Percentiles rank a stretch among this genome's conserved stretches.
phyloP scores from a whole-genome alignment of 2,329 filamentous ascomycete genomes.

The Cryphonectria japonica region DNA sequence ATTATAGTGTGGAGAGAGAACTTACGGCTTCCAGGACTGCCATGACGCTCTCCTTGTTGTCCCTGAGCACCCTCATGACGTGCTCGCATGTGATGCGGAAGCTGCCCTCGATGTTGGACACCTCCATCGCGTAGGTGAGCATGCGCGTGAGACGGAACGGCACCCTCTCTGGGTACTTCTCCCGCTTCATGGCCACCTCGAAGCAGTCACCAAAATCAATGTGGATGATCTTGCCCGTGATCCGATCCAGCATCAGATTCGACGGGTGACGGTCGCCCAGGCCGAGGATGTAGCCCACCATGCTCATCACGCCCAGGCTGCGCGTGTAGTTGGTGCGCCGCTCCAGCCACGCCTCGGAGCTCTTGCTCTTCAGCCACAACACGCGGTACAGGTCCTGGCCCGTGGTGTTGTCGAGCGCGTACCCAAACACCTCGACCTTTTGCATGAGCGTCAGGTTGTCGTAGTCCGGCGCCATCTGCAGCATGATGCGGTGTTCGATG shows the following conservation, averaged over 20 bases:
- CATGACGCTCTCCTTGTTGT: slow-evolving; percentile 99
- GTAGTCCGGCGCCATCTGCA: slow-evolving; percentile 99
- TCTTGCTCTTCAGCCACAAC: slow-evolving; percentile 98
- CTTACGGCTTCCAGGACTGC: slow-evolving; percentile 95
- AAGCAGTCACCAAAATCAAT: slow-evolving; percentile 99
- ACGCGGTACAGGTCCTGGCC: slow-evolving; percentile 98
- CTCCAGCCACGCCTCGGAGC: slow-evolving; percentile 96
- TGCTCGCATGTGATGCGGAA: slow-evolving; percentile 98
- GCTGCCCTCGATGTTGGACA: slow-evolving; percentile 98
- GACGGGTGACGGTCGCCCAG: slow-evolving; percentile 96
- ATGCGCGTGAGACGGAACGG: slow-evolving; percentile 98
- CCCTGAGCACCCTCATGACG: slow-evolving; percentile 93
- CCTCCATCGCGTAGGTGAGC: slow-evolving; percentile 99
- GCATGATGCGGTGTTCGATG: slow-evolving; percentile 99
- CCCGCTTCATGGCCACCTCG: slow-evolving; percentile 98
- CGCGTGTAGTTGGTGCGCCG: slow-evolving; percentile 98
- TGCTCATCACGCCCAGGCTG: slow-evolving; percentile 98
- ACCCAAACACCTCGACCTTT: slow-evolving; percentile 99
- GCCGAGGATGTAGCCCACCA: slow-evolving; percentile 99
- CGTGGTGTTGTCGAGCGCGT: slow-evolving; percentile 98
- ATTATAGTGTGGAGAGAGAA: slow-evolving; percentile 34
- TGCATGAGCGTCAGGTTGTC: slow-evolving; percentile 99
- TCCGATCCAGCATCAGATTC: slow-evolving; percentile 94
- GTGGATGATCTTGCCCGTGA: slow-evolving; percentile 96
- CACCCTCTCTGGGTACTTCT: slow-evolving; percentile 97